Evolutionary conservation across 176 grass and related monocot species (phyloP), one percentile per base, ranked within the genome.

Genomic region (Bothriochloa decipiens): DNA sequence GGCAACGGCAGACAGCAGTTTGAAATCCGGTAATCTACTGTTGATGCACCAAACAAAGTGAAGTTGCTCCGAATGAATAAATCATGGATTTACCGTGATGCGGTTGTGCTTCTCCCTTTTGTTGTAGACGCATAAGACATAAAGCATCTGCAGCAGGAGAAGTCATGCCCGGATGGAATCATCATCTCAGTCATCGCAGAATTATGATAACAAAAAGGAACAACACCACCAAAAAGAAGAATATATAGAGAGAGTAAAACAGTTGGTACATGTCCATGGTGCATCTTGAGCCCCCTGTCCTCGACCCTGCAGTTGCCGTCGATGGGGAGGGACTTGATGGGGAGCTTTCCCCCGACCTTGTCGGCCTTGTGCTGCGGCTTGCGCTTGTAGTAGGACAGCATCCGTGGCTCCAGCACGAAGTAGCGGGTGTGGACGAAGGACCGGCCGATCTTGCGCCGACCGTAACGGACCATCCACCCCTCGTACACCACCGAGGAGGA

Each of bases 381-480:
- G 40, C 84, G 91, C 88, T 98, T 98, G 87, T 87, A 98, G 84
- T 92, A 98, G 20, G 91, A 92, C 27, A 98, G 91, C 23, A 95
- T 82, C 23, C 81, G 87, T 2, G 91, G 90, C 86, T 98, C 96
- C 42, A 98, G 89, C 69, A 98, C 91, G 39, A 98, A 98, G 82
- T 95, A 95, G 57, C 96, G 91, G 91, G 83, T 98, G 73, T 98
- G 96, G 76, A 95, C 86, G 75, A 72, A 98, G 39, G 96, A 93
- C 2, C 93, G 85, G 23, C 93, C 96, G 47, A 98, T 95, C 78
- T 95, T 98, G 83, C 91, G 88, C 73, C 96, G 89, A 4, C 96
- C 96, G 65, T 92, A 91, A 55, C 96, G 85, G 33, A 93, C 93
- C 96, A 98, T 98, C 96, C 96, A 98, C 52, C 96, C 96, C 81